Evolutionary conservation across 2,329 filamentous ascomycete genomes (phyloP), one percentile per base, ranked within the genome.

Genomic region (Nigrograna mackinnonii): DNA sequence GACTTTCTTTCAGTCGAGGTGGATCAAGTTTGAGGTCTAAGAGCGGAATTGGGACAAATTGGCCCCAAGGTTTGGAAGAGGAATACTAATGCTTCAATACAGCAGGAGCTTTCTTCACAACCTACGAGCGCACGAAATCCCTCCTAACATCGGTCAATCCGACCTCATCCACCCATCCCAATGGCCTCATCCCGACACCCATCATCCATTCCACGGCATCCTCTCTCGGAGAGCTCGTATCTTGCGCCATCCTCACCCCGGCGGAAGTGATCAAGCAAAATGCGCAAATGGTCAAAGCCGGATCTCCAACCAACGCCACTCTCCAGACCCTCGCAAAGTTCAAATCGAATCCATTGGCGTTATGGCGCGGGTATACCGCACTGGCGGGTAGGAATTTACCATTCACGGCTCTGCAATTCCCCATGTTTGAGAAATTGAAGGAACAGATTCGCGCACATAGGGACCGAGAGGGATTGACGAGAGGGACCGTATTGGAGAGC

Each of bases 191-290:
- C 0, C 87, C 89, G 1, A 75, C 81, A 37, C 83, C 89, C 0
- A 52, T 90, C 7, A 79, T 91, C 41, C 86, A 96, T 63, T 80
- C 87, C 5, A 69, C 80, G 3, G 86, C 90, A 11, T 95, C 89
- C 1, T 85, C 84, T 2, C 71, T 83, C 13, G 91, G 86, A 1
- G 91, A 96, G 69, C 80, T 91, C 54, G 87, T 90, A 3, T 91
- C 89, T 4, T 96, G 91, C 62, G 77, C 90, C 16, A 88, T 96
- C 47, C 80, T 96, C 24, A 92, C 91, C 0, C 91, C 91, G 0
- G 89, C 90, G 12, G 91, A 96, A 66, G 89, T 95, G 6, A 82
- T 96, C 50, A 96, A 96, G 72, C 91, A 95, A 64, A 96, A 96
- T 67, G 90, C 91, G 0, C 91, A 96, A 67, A 91, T 96, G 79